Base-by-base conservation (phyloP, 2,329 filamentous ascomycete species). In the Alternaria longipes region DNA sequence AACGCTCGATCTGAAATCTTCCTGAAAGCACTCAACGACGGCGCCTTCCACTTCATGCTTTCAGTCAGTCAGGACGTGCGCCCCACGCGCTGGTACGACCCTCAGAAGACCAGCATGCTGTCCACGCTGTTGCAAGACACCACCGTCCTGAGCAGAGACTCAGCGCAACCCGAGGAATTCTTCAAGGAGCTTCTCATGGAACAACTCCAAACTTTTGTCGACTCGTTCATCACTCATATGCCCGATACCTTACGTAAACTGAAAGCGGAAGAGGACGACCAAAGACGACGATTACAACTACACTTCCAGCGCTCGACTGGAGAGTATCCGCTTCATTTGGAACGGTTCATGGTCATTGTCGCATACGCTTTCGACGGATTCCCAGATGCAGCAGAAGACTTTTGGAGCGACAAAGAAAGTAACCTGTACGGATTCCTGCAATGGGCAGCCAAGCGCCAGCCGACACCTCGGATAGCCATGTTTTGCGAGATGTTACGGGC, bases 401-500 rank as follows among this genome's bases (percentile, higher is more conserved):
- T 98, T 69, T 99, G 95, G 95, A 87, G 87, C 32, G 94, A 97
- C 74, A 89, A 91, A 2, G 95, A 99, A 71, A 93, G 93, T 74
- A 97, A 97, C 69, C 83, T 99, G 32, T 92, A 94, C 64, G 95
- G 95, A 0, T 99, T 99, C 75, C 85, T 99, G 76, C 92, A 97
- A 66, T 99, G 95, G 95, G 92, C 94, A n/a, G 97, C 95, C 4
- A 90, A 93, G 69, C 87, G 95, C 70, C 93, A 97, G 62, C 97
- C 96, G 0, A 97, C 96, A 0, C 95, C 95, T n/a, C 86, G 97
- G 24, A 94, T 97, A 60, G 95, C 93, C 63, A 94, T 94, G 12
- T 99, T 98, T 71, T 99, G 95, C 78, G 94, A 98, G 75, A 94
- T 99, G 89, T 84, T 99, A 16, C 91, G 93, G 73, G 91, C 94